These are phyloP conservation scores for Ophiocordyceps unilateralis DNA, from an alignment of 2,329 filamentous ascomycete species.

Conservation along the genomic window DNA sequence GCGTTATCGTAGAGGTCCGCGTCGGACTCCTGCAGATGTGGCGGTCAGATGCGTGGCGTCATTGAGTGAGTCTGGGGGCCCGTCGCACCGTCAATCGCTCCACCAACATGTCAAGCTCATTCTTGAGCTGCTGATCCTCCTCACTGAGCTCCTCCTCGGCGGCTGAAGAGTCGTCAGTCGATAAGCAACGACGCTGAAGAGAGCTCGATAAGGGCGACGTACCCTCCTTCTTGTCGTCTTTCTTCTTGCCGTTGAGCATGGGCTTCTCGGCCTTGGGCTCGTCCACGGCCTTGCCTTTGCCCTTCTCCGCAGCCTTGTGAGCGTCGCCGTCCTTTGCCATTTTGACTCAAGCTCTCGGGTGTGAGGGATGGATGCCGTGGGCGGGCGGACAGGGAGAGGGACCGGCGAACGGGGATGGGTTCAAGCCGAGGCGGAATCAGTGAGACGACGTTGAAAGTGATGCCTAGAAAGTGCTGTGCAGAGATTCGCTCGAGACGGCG, in stretches of 20 bases:
- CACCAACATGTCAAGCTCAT: conserved; percentile 92
- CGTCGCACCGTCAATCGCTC: conserved; percentile 69
- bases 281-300: conserved; percentile 81
- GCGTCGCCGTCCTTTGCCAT: conserved; percentile 93
- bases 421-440: neutral
- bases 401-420: neutral
- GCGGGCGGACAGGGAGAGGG: conserved; percentile 2
- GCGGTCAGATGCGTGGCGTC: neutral
- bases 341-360: conserved; percentile 17
- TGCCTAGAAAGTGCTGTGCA: neutral
- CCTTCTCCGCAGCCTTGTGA: conserved; percentile 75
- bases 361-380: neutral
- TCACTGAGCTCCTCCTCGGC: conserved; percentile 79
- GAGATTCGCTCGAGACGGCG: no score
- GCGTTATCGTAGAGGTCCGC: conserved; percentile 77
- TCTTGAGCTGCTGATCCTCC: conserved; percentile 96
- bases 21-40: conserved; percentile 54
- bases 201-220: conserved; percentile 8
- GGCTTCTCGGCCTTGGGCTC: conserved; percentile 54
- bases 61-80: no score
- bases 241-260: conserved; percentile 57
- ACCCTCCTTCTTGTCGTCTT: conserved; percentile 45
- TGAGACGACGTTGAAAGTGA: neutral
- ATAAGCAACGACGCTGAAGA: conserved; percentile 3
- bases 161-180: conserved; percentile 11